phyloP scores from a whole-genome alignment of 192 early-diverging fungal genomes.

The Mortierella alpina region DNA sequence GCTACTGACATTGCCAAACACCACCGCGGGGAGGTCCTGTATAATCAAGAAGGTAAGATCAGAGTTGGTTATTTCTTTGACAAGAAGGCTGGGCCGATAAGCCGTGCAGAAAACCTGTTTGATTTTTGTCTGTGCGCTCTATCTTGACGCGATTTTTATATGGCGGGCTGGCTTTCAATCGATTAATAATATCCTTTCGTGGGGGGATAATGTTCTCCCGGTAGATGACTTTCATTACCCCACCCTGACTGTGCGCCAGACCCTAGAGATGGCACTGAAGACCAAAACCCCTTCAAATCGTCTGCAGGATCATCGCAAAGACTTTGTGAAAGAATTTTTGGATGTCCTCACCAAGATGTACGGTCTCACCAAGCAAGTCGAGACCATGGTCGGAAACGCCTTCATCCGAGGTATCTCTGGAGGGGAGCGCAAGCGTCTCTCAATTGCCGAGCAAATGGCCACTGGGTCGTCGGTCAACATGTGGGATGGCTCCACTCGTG shows the following conservation, averaged over 20 bases:
- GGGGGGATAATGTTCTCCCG: constrained; percentile 6
- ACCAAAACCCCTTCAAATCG: constrained; percentile 74
- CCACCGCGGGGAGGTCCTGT: constrained; percentile 81
- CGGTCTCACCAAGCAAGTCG: constrained; percentile 70
- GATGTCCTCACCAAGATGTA: constrained; percentile 70
- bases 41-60: constrained; percentile 74
- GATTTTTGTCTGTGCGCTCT: not conserved
- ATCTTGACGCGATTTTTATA: too few species aligned
- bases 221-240: constrained; percentile 81
- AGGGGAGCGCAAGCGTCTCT: constrained; percentile 83
- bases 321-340: constrained; percentile 63
- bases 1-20: constrained; percentile 65
- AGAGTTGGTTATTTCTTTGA: not conserved
- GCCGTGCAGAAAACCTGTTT: not conserved
- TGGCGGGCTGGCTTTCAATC: not conserved
- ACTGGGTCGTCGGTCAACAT: constrained; percentile 63
- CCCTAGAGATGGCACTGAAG: constrained; percentile 80
- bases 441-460: constrained; percentile 82
- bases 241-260: constrained; percentile 83
- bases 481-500: constrained; percentile 80
- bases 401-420: constrained; percentile 84
- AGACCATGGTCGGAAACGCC: constrained; percentile 80
- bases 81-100: too few species aligned
- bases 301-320: constrained; percentile 58
- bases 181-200: not conserved